phyloP scores from a whole-genome alignment of 208 protist genomes.

The Trichomonas vaginalis region DNA sequence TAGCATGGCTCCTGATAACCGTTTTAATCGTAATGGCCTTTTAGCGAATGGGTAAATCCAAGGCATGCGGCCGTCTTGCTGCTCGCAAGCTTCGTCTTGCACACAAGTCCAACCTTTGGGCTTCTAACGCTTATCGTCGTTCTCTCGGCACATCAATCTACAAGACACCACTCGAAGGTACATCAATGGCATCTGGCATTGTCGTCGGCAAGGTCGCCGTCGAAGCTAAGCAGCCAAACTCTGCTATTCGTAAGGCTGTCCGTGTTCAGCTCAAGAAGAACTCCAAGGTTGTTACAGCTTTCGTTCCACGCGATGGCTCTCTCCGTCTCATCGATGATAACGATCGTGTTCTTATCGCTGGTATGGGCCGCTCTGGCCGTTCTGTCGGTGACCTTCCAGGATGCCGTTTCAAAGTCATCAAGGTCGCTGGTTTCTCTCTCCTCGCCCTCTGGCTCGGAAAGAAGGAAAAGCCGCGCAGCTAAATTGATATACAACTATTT shows the following conservation, averaged over 20 bases:
- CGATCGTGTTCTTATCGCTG: slow-evolving; percentile 32
- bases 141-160: not conserved
- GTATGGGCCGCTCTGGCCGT: slow-evolving; percentile 77
- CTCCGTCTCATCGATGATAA: slow-evolving; percentile 98
- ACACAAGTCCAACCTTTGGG: not conserved
- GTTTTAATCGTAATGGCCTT: not conserved
- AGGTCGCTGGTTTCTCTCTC: slow-evolving; percentile 90
- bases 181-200: not conserved
- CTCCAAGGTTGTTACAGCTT: slow-evolving; percentile 98
- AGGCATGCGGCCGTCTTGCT: not conserved
- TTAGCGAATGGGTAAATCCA: slow-evolving; percentile 7
- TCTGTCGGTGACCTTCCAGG: slow-evolving; percentile 99
- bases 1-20: no score
- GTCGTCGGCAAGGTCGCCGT: slow-evolving; percentile 43
- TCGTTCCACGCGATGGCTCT: slow-evolving; percentile 96
- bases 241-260: slow-evolving; percentile 98
- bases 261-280: slow-evolving; percentile 99
- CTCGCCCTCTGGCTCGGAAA: slow-evolving; percentile 87
- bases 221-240: slow-evolving; percentile 99
- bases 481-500: slow-evolving; percentile 33
- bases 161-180: not conserved
- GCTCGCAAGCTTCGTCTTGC: not conserved
- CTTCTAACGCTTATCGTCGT: not conserved
- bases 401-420: slow-evolving; percentile 91
- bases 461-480: slow-evolving; percentile 95